phyloP scores from a whole-genome alignment of 208 protist genomes.

The Tritrichomonas foetus region DNA sequence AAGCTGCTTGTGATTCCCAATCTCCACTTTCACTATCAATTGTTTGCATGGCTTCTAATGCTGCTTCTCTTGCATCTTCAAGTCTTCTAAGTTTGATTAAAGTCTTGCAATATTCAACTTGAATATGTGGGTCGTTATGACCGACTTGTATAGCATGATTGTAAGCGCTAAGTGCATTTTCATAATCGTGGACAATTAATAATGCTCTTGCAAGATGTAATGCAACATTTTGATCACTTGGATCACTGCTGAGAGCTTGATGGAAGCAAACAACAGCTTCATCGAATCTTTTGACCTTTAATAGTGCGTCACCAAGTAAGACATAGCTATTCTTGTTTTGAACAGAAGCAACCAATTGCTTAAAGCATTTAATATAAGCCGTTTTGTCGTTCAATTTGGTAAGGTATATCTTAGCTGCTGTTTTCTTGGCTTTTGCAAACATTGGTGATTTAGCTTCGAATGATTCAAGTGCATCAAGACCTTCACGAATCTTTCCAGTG shows the following conservation, averaged over 20 bases:
- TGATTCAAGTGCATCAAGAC: background rate
- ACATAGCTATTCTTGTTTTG: background rate
- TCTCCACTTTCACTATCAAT: background rate
- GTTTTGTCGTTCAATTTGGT: constrained; percentile 1
- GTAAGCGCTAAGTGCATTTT: background rate
- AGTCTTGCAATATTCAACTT: background rate
- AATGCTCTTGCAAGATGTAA: background rate
- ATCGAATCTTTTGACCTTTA: background rate
- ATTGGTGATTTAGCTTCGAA: background rate
- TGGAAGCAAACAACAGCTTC: background rate
- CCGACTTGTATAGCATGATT: background rate
- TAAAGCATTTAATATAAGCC: constrained; percentile 17
- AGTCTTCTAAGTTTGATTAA: background rate
- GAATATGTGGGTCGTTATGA: background rate
- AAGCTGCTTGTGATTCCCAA: background rate
- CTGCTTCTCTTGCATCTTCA: background rate
- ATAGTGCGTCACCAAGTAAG: background rate
- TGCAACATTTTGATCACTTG: background rate
- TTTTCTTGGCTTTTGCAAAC: background rate
- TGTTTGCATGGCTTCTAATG: background rate
- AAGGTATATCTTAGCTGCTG: background rate
- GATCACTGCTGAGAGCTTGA: background rate
- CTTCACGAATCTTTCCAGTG: background rate
- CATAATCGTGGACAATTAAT: background rate
- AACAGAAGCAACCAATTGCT: background rate